Percentiles rank a stretch among this genome's conserved stretches.
These are phyloP conservation scores for Ophiocordyceps camponoti-leonardi DNA, from an alignment of 2,329 filamentous ascomycete genomes.

Conservation along the genomic window DNA sequence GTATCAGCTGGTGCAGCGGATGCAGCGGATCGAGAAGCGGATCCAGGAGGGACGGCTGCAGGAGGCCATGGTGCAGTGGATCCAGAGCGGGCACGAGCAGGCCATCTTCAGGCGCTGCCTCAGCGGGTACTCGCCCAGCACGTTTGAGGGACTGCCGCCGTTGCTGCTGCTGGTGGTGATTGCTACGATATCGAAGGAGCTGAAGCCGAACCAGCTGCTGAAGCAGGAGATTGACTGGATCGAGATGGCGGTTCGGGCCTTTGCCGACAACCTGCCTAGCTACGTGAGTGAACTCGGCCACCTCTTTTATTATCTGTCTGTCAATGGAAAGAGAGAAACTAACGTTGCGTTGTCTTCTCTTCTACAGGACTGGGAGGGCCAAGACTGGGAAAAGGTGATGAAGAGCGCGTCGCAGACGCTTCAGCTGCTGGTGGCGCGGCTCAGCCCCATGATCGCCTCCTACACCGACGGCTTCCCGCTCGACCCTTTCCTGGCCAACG, in stretches of 20 bases:
- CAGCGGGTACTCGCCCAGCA: slow-evolving; percentile 17
- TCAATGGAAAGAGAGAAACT: not conserved
- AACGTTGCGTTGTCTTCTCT: slow-evolving; percentile 4
- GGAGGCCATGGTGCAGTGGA: slow-evolving; percentile 47
- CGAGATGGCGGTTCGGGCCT: slow-evolving; percentile 38
- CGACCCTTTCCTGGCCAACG: slow-evolving; percentile 20
- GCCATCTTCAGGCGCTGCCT: slow-evolving; percentile 39
- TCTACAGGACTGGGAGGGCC: slow-evolving; percentile 20
- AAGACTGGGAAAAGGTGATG: slow-evolving; percentile 17
- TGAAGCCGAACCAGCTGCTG: slow-evolving; percentile 33
- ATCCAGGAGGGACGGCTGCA: slow-evolving; percentile 46
- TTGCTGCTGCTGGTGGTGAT: slow-evolving; percentile 47
- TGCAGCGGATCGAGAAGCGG: slow-evolving; percentile 41
- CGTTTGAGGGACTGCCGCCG: slow-evolving; percentile 38
- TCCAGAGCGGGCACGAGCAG: slow-evolving; percentile 44
- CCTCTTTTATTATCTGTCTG: not conserved
- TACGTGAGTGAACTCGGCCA: slow-evolving; percentile 34
- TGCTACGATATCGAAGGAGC: slow-evolving; percentile 42
- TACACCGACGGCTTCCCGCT: slow-evolving; percentile 20
- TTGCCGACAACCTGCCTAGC: slow-evolving; percentile 27
- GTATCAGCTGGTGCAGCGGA: slow-evolving; percentile 34
- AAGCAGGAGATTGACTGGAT: slow-evolving; percentile 42
- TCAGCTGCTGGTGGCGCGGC: slow-evolving; percentile 17
- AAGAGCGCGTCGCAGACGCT: slow-evolving; percentile 21
- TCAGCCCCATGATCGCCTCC: slow-evolving; percentile 15